These are phyloP conservation scores for Marsdenia floribunda DNA, from an alignment of 257 asterid genomes.

Conservation along the genomic window DNA sequence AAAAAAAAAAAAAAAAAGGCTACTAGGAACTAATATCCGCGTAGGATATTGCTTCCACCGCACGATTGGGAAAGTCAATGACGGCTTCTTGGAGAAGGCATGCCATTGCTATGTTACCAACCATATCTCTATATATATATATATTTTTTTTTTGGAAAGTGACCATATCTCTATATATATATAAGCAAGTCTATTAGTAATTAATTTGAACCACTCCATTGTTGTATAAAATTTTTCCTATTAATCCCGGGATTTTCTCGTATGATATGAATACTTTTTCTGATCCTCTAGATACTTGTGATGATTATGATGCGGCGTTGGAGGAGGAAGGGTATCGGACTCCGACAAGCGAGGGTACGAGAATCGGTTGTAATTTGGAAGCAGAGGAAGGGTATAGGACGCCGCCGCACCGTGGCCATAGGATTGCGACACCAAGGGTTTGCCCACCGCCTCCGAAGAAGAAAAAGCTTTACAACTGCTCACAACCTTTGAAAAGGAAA, in stretches of 20 bases:
- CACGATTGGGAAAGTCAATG: conserved; percentile 9
- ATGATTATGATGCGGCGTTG: background rate
- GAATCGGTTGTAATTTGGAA: background rate
- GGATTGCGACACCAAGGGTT: background rate
- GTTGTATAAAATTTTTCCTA: background rate
- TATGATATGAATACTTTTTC: background rate
- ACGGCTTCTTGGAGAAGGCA: conserved; percentile 7
- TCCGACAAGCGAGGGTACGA: background rate
- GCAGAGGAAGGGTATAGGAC: conserved; percentile 7
- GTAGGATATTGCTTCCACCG: conserved; percentile 4
- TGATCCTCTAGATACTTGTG: background rate
- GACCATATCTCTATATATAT: too few species aligned
- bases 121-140: too few species aligned
- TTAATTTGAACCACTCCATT: background rate
- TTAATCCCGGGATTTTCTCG: background rate
- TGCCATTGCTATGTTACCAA: background rate
- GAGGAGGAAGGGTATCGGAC: conserved; percentile 1
- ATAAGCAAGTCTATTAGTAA: too few species aligned
- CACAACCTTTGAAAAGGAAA: too few species aligned
- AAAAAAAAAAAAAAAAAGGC: too few species aligned
- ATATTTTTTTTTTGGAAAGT: too few species aligned
- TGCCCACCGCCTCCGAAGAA: conserved; percentile 5
- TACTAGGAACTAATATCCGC: background rate
- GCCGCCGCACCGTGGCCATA: background rate
- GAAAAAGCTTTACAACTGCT: background rate